phyloP scores from a whole-genome alignment of 2,329 filamentous ascomycete genomes.

The Cladosporium sp. region DNA sequence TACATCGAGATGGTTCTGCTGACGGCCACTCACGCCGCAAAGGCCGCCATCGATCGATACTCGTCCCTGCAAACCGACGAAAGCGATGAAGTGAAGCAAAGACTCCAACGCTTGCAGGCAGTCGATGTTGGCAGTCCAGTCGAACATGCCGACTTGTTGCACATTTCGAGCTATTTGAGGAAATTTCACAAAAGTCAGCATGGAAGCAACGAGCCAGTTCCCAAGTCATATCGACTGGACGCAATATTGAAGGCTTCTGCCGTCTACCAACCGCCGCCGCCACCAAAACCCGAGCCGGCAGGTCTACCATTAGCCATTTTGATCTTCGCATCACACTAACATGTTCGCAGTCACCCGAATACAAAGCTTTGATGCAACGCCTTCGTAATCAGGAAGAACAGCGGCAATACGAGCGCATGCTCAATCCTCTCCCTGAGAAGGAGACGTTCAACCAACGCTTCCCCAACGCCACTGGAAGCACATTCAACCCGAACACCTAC shows the following conservation, averaged over 20 bases:
- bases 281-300: slow-evolving; percentile 73
- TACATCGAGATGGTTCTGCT: slow-evolving; percentile 63
- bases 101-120: slow-evolving; percentile 16
- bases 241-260: slow-evolving; percentile 64
- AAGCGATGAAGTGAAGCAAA: slow-evolving; percentile 11
- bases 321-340: slow-evolving; percentile 14
- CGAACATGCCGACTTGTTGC: slow-evolving; percentile 64
- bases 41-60: slow-evolving; percentile 52
- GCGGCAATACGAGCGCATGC: slow-evolving; percentile 75
- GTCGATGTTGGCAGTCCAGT: slow-evolving; percentile 59
- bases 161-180: slow-evolving; percentile 53
- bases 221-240: slow-evolving; percentile 53
- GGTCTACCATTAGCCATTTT: slow-evolving; percentile 26
- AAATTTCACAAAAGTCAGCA: slow-evolving; percentile 13
- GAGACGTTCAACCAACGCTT: slow-evolving; percentile 60
- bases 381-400: slow-evolving; percentile 79
- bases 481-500: slow-evolving; percentile 30
- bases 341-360: slow-evolving; percentile 63
- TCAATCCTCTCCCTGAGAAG: slow-evolving; percentile 52
- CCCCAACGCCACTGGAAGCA: slow-evolving; percentile 44
- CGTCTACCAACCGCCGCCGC: slow-evolving; percentile 74
- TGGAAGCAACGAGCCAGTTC: slow-evolving; percentile 5
- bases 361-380: slow-evolving; percentile 79
- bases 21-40: slow-evolving; percentile 66
- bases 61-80: slow-evolving; percentile 13